These are phyloP conservation scores for Plasmopara halstedii DNA, from an alignment of 352 stramenopile genomes.

Conservation along the genomic window DNA sequence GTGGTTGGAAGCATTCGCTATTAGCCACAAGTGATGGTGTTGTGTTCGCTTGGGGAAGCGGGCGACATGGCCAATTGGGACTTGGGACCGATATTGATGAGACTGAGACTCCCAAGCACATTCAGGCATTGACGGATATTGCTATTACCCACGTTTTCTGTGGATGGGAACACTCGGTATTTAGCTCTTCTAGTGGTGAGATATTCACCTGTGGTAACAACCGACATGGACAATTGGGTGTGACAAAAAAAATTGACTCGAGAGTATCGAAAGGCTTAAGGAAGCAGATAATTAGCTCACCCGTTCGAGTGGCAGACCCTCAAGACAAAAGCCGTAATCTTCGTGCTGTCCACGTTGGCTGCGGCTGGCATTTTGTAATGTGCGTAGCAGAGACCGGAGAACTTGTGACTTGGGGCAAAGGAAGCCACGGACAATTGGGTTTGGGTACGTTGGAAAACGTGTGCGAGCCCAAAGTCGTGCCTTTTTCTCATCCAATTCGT, in stretches of 20 bases:
- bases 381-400: slow-evolving; percentile 28
- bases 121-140: slow-evolving; percentile 17
- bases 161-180: slow-evolving; percentile 76
- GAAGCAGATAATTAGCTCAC: slow-evolving; percentile 23
- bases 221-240: slow-evolving; percentile 64
- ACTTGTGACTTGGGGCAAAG: slow-evolving; percentile 69
- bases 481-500: slow-evolving; percentile 22
- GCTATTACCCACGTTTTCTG: slow-evolving; percentile 41
- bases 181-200: slow-evolving; percentile 26
- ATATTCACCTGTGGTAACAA: slow-evolving; percentile 68
- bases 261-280: neutral
- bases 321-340: slow-evolving; percentile 14
- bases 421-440: slow-evolving; percentile 63
- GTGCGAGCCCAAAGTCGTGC: slow-evolving; percentile 9
- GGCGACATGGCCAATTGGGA: slow-evolving; percentile 64
- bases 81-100: slow-evolving; percentile 27
- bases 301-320: slow-evolving; percentile 14
- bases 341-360: slow-evolving; percentile 26
- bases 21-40: slow-evolving; percentile 35
- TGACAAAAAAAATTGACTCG: slow-evolving; percentile 4
- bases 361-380: slow-evolving; percentile 76
- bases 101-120: slow-evolving; percentile 17
- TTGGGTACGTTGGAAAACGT: slow-evolving; percentile 19
- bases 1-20: slow-evolving; percentile 81
- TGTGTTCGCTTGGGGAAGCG: slow-evolving; percentile 62